Conservation (phyloP, 768 basidiomycete species). For the Tulasnella sp. region DNA sequence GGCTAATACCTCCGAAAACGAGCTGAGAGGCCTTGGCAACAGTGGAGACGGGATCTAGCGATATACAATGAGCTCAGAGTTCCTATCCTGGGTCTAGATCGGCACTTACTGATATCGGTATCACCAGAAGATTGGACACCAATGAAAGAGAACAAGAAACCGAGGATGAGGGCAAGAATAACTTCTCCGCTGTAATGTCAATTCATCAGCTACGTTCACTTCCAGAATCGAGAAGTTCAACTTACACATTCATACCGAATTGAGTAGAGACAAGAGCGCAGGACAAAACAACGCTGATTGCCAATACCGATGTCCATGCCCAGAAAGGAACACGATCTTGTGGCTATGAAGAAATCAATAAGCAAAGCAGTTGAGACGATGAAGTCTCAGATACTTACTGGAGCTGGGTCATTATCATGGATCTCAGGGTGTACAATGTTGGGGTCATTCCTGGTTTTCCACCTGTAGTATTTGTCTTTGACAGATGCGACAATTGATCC, state of each 20-base stretch:
- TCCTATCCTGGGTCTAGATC: slow-evolving; percentile 45
- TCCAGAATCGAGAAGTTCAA: background rate
- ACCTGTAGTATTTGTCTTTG: background rate
- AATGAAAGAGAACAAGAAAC: slow-evolving; percentile 55
- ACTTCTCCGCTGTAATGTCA: slow-evolving; percentile 31
- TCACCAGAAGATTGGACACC: slow-evolving; percentile 47
- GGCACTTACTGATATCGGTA: slow-evolving; percentile 54
- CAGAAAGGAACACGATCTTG: slow-evolving; percentile 42
- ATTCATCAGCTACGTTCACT: slow-evolving; percentile 2
- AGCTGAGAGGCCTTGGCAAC: slow-evolving; percentile 40
- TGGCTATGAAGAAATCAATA: slow-evolving; percentile 4
- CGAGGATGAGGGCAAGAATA: slow-evolving; percentile 43
- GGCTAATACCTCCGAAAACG: slow-evolving; percentile 48
- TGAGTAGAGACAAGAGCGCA: slow-evolving; percentile 16
- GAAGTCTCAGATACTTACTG: slow-evolving; percentile 20
- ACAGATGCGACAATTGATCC: background rate
- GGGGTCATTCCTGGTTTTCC: slow-evolving; percentile 13
- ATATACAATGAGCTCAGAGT: slow-evolving; percentile 14
- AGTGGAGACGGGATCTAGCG: background rate
- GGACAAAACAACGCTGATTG: slow-evolving; percentile 36
- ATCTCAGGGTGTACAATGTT: slow-evolving; percentile 21
- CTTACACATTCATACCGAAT: slow-evolving; percentile 15
- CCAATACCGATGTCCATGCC: slow-evolving; percentile 44
- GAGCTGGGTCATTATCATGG: slow-evolving; percentile 41
- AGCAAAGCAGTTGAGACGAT: too few relatives aligned